These are phyloP conservation scores for Leccinum subgranulosum DNA, from an alignment of 768 basidiomycete genomes.

Conservation along the genomic window DNA sequence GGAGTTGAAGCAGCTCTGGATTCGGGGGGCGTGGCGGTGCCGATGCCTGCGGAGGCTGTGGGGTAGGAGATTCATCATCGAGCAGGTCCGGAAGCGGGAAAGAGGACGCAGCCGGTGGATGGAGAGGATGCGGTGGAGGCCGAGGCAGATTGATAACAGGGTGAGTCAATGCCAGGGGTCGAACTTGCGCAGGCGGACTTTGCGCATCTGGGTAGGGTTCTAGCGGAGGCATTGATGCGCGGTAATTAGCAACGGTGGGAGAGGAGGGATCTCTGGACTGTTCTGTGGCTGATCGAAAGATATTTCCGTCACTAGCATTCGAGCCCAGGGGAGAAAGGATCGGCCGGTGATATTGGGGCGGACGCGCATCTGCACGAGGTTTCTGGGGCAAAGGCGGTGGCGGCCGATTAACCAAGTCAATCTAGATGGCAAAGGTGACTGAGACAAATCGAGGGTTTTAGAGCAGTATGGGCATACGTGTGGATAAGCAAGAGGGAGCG, in stretches of 20 bases:
- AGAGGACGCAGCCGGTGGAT: slow-evolving; percentile 12
- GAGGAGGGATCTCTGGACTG: slow-evolving; percentile 19
- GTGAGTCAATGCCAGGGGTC: slow-evolving; percentile 18
- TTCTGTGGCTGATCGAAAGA: slow-evolving; percentile 17
- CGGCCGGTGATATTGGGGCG: slow-evolving; percentile 29
- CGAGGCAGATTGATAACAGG: slow-evolving; percentile 26
- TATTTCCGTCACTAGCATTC: slow-evolving; percentile 18
- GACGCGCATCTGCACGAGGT: slow-evolving; percentile 19
- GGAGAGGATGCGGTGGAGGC: slow-evolving; percentile 19
- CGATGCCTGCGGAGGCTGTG: slow-evolving; percentile 28
- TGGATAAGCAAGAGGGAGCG: slow-evolving; percentile 5
- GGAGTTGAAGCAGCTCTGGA: slow-evolving; percentile 82
- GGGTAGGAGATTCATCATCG: slow-evolving; percentile 50
- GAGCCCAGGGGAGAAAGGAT: slow-evolving; percentile 13
- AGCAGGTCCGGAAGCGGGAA: slow-evolving; percentile 52
- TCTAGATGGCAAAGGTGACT: slow-evolving; percentile 12
- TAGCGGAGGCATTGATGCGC: slow-evolving; percentile 25
- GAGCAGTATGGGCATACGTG: slow-evolving; percentile 20
- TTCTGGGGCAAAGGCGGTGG: slow-evolving; percentile 34
- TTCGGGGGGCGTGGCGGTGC: slow-evolving; percentile 84
- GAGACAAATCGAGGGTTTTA: background rate
- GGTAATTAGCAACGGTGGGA: slow-evolving; percentile 28
- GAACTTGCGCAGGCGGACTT: slow-evolving; percentile 22
- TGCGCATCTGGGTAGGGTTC: slow-evolving; percentile 28
- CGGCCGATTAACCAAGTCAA: slow-evolving; percentile 32